Evolutionary conservation across 176 grass and related monocot species (phyloP).

Genomic region (Carex parvula): DNA sequence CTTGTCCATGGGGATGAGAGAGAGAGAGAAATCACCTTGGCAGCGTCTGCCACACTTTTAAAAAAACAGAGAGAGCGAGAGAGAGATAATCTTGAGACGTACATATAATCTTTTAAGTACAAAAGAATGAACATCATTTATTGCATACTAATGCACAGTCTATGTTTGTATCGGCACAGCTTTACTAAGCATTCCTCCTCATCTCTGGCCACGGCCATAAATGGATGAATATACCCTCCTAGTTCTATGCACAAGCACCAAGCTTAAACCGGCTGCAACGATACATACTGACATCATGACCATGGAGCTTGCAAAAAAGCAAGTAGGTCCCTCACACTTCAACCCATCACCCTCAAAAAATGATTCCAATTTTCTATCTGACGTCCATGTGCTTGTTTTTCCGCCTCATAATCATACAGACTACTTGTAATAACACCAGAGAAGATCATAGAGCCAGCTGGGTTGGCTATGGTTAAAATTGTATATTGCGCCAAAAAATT

Average conservation of each 20-base stretch:
- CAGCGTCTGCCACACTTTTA: too few species aligned
- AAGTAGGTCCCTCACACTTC: slow-evolving; percentile 65
- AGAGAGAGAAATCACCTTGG: slow-evolving; percentile 11
- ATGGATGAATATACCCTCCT: slow-evolving; percentile 48
- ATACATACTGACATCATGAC: slow-evolving; percentile 74
- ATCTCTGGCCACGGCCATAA: slow-evolving; percentile 44
- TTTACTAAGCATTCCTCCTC: slow-evolving; percentile 14
- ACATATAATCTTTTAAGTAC: slow-evolving; percentile 19
- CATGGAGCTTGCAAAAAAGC: slow-evolving; percentile 75
- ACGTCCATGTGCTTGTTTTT: slow-evolving; percentile 49
- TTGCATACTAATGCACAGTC: neutral
- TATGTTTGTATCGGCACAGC: neutral
- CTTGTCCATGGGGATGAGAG: neutral
- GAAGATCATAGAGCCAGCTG: slow-evolving; percentile 58
- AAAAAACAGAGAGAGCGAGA: neutral
- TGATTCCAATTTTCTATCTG: slow-evolving; percentile 15
- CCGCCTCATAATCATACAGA: slow-evolving; percentile 65
- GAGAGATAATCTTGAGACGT: slow-evolving; percentile 23
- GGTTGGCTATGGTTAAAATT: slow-evolving; percentile 90
- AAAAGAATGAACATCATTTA: neutral
- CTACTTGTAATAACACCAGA: slow-evolving; percentile 71
- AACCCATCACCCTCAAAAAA: slow-evolving; percentile 38
- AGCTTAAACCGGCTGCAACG: slow-evolving; percentile 49
- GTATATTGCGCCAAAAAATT: slow-evolving; percentile 78
- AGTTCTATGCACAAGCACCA: slow-evolving; percentile 67